Evolutionary conservation across 2,329 filamentous ascomycete species (phyloP), one percentile per base, ranked within the genome.

Genomic region (Taxawa tesnikishii): DNA sequence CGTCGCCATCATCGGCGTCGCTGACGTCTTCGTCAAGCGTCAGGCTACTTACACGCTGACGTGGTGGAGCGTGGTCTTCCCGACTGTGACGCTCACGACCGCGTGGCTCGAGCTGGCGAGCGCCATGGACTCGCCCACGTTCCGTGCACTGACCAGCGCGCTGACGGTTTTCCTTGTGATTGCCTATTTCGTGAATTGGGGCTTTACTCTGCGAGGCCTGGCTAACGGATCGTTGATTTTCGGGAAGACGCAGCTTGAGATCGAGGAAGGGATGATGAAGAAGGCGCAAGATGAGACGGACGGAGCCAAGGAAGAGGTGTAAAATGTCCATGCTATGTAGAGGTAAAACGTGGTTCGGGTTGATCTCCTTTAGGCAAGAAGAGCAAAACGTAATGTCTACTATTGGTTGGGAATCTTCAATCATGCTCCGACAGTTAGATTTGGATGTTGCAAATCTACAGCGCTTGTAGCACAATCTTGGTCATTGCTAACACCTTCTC

Each of bases 401-500:
- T n/a, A n/a, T n/a, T n/a, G n/a, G n/a, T n/a, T n/a, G n/a, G n/a
- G n/a, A n/a, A n/a, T n/a, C n/a, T n/a, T n/a, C n/a, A n/a, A n/a
- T n/a, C n/a, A n/a, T n/a, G n/a, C n/a, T n/a, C n/a, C n/a, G n/a
- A n/a, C n/a, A n/a, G n/a, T n/a, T n/a, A n/a, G n/a, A n/a, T n/a
- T n/a, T n/a, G n/a, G n/a, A n/a, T n/a, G n/a, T n/a, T n/a, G n/a
- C n/a, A n/a, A n/a, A n/a, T 23, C 26, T 16, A 32, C 31, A 41
- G 28, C 13, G 19, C 33, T 15, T 31, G 21, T 24, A 38, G n/a
- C 10, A 61, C 47, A 1, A 40, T 45, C 15, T 39, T 45, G 4
- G 56, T 58, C 54, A 60, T 60, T 10, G 43, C 49, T 18, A 62
- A 43, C 1, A 58, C 55, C 37, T 60, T 62, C 31, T 62, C 58